Base-by-base conservation (phyloP, 352 stramenopile genomes). In the Elongisporangium anandrum region DNA sequence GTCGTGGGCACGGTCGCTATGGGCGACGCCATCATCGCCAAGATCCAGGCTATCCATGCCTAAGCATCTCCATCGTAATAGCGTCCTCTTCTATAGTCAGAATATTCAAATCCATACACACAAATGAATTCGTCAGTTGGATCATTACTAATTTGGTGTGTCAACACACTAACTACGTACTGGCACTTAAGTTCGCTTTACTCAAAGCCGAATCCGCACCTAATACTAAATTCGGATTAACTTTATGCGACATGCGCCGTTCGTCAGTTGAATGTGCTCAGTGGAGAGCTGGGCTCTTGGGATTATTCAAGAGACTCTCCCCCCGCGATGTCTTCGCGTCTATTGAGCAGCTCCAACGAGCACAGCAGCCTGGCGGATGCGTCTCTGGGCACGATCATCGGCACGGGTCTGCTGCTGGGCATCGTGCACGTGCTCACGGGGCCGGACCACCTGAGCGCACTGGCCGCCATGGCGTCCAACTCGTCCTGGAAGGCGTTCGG, bases 21-120 rank as follows among this genome's bases (percentile, higher is more conserved):
- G 85, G 85, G 85, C 52, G 80, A 81, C 29, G 85, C 85, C 26
- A 93, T 95, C 55, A 73, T 95, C 56, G 71, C 78, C 56, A 90
- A 93, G 70, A 88, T 93, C 61, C 73, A 84, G 41, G 64, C 69
- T 29, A 68, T 95, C 53, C 65, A 71, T 54, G 47, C 59, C 13
- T n/a, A 53, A 41, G 29, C 9, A 15, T 8, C 9, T n/a, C n/a
- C n/a, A n/a, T n/a, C n/a, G n/a, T 34, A 34, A 34, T 41, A 13
- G 4, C 9, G 29, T 15, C 9, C 29, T 41, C 9, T 41, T 8
- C 13, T 15, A 8, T 41, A 41, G 9, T 41, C 29, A 41, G 13
- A 41, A 41, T 41, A 41, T 41, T 41, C 29, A 41, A 15, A 8
- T 41, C 2, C 29, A 41, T 41, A 8, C 29, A 34, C 24, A 34